Base-by-base conservation (phyloP, 208 protist species). In the Wallacemonas sp. region DNA sequence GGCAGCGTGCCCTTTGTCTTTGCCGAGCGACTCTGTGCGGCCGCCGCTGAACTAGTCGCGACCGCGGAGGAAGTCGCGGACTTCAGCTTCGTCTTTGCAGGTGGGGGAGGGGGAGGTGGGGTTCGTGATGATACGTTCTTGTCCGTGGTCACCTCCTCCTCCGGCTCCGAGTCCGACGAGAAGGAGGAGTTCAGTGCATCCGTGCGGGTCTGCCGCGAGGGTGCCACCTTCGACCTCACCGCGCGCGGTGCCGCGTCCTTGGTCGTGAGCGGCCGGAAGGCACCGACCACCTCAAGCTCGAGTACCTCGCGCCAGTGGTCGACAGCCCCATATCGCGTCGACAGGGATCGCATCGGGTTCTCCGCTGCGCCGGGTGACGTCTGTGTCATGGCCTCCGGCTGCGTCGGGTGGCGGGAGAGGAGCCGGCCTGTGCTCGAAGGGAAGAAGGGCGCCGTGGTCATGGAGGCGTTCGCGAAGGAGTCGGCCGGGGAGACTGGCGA, bases 281-380 rank as follows among this genome's bases (percentile, higher is more conserved):
- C 48, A 11, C 48, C 48, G 25, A 55, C 48, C 48, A 55, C 48
- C 48, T 55, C 48, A 26, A 55, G 48, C 48, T 55, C 48, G 10
- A 55, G 26, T 22, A 55, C 48, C 26, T 55, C 48, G 22, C 5
- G n/a, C 48, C 48, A 55, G 48, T 55, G 48, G 18, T 55, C 48
- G 10, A 55, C 48, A 10, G 14, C 48, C 22, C 22, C 11, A 5
- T n/a, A n/a, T n/a, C n/a, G n/a, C n/a, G n/a, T n/a, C n/a, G n/a
- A n/a, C n/a, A n/a, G n/a, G n/a, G n/a, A n/a, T n/a, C n/a, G n/a
- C n/a, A n/a, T n/a, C 36, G 36, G 10, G 14, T 7, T 41, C 36
- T 41, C 14, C 36, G 36, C 36, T 16, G 36, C 36, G 36, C 0
- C 14, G 36, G 7, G 36, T 7, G 36, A 16, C 36, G 36, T 14